Evolutionary conservation across 2,329 filamentous ascomycete species (phyloP).

Genomic region (Cryphonectria carpinicola): DNA sequence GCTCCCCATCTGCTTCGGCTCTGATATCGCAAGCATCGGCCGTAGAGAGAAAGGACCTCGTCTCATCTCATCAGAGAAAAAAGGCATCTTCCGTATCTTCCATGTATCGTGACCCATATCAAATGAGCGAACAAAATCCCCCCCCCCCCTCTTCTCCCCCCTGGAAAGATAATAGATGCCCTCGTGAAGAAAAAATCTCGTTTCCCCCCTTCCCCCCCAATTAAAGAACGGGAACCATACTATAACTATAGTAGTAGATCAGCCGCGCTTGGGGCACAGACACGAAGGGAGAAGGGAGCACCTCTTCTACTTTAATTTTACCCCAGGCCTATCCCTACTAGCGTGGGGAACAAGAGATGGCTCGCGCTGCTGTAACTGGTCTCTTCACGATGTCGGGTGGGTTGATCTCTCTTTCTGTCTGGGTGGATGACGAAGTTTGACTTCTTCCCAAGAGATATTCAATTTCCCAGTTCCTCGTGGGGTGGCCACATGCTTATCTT

Average conservation of each 20-base stretch:
- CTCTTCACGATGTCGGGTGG: neutral
- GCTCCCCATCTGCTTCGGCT: neutral
- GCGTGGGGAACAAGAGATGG: neutral
- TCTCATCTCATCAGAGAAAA: neutral
- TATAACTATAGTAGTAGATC: neutral
- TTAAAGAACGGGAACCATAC: neutral
- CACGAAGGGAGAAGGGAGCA: neutral
- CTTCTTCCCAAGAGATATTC: neutral
- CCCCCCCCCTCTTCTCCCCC: too few species aligned
- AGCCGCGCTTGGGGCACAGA: conserved; percentile 2
- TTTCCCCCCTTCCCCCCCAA: neutral
- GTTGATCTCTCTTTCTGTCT: neutral
- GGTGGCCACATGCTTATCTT: neutral
- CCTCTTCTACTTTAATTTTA: neutral
- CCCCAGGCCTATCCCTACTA: conserved; percentile 11
- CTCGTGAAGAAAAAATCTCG: neutral
- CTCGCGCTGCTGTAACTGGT: neutral
- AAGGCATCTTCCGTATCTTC: conserved; percentile 1
- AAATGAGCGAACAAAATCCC: neutral
- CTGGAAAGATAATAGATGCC: too few species aligned
- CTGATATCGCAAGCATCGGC: neutral
- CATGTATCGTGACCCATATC: neutral
- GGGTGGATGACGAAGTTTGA: neutral
- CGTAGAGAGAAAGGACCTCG: neutral
- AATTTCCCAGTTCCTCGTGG: neutral